A percentile compares a stretch with the other conserved stretches of the same genome.
Evolutionary conservation across 1,284 basidiomycete species (phyloP).

Genomic region (Cerioporus squamosus): DNA sequence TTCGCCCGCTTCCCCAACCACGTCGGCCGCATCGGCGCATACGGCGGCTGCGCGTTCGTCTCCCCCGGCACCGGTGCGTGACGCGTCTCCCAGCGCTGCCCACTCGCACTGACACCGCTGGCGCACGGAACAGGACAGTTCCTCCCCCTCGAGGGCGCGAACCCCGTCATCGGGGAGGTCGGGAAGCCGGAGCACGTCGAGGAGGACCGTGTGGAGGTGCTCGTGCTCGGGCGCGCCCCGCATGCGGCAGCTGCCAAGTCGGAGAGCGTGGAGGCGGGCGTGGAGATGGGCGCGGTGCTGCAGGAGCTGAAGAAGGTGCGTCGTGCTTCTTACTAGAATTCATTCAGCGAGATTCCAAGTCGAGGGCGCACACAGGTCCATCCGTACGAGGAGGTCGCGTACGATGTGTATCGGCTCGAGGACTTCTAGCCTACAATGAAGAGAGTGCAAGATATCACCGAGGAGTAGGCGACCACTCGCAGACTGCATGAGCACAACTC

Average conservation of each 20-base stretch:
- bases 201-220: slow-evolving; percentile 57
- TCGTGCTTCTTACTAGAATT: too few species aligned
- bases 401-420: slow-evolving; percentile 57
- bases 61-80: slow-evolving; percentile 57
- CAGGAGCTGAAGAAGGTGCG: slow-evolving; percentile 51
- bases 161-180: slow-evolving; percentile 46
- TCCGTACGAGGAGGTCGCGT: slow-evolving; percentile 62
- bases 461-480: too few species aligned
- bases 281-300: slow-evolving; percentile 45
- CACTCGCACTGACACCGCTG: too few species aligned
- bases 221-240: slow-evolving; percentile 39
- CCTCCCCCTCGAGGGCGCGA: slow-evolving; percentile 44
- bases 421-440: slow-evolving; percentile 29
- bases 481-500: too few species aligned
- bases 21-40: slow-evolving; percentile 54
- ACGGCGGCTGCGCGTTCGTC: slow-evolving; percentile 57
- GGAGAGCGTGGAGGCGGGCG: slow-evolving; percentile 21
- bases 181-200: slow-evolving; percentile 52
- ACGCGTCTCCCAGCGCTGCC: slow-evolving; percentile 18
- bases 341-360: too few species aligned
- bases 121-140: slow-evolving; percentile 52
- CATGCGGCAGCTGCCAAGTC: background rate
- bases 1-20: slow-evolving; percentile 47
- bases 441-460: too few species aligned
- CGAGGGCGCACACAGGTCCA: slow-evolving; percentile 43